A percentile compares a stretch with the other conserved stretches of the same genome.
These are phyloP conservation scores for Sporothrix dimorphospora DNA, from an alignment of 2,329 filamentous ascomycete genomes.

Conservation along the genomic window DNA sequence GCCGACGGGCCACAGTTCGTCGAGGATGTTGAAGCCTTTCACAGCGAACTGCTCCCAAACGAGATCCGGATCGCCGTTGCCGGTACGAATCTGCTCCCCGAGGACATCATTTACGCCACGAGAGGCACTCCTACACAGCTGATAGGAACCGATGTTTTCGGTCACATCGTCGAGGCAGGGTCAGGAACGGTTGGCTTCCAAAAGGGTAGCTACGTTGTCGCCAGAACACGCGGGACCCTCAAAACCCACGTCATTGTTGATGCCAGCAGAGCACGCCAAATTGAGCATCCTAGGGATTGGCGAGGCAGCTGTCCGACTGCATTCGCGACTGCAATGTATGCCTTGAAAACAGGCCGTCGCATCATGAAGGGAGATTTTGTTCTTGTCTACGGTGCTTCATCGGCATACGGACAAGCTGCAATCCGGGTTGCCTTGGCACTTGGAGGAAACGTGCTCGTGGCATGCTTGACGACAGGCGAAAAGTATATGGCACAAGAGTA, in stretches of 20 bases:
- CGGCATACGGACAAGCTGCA: slow-evolving; percentile 50
- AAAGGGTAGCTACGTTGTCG: slow-evolving; percentile 48
- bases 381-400: slow-evolving; percentile 49
- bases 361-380: slow-evolving; percentile 41
- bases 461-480: slow-evolving; percentile 44
- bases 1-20: slow-evolving; percentile 34
- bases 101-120: slow-evolving; percentile 44
- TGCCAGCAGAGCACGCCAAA: slow-evolving; percentile 41
- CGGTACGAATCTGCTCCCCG: slow-evolving; percentile 42
- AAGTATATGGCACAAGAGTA: slow-evolving; percentile 41
- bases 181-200: slow-evolving; percentile 39
- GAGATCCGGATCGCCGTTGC: slow-evolving; percentile 49
- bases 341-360: slow-evolving; percentile 41
- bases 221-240: slow-evolving; percentile 45
- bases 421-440: slow-evolving; percentile 44
- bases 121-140: not conserved
- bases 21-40: slow-evolving; percentile 25
- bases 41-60: slow-evolving; percentile 35
- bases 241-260: slow-evolving; percentile 43
- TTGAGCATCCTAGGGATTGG: slow-evolving; percentile 35
- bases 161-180: slow-evolving; percentile 44
- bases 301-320: slow-evolving; percentile 43
- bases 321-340: slow-evolving; percentile 49
- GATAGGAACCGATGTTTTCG: slow-evolving; percentile 45
- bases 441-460: slow-evolving; percentile 45